These are phyloP conservation scores for Ophiostoma sp. DNA, from an alignment of 2,329 filamentous ascomycete species.

Conservation along the genomic window DNA sequence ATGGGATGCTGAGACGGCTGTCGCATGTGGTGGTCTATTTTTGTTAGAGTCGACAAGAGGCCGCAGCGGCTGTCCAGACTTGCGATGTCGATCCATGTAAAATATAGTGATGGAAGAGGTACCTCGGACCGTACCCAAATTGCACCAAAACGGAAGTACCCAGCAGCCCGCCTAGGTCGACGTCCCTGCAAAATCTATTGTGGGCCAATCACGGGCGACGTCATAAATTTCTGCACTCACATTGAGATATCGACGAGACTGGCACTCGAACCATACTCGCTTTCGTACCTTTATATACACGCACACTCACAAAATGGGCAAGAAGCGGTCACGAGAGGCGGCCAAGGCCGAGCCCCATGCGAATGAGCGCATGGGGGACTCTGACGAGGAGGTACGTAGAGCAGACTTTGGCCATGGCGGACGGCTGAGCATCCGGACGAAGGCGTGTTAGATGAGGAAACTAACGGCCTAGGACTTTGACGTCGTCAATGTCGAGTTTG, in stretches of 20 bases:
- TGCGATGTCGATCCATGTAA: too few species aligned
- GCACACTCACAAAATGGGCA: conserved; percentile 31
- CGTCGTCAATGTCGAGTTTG: conserved; percentile 91
- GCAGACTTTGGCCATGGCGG: background rate
- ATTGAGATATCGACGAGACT: background rate
- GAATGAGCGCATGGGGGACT: conserved; percentile 41
- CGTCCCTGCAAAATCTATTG: background rate
- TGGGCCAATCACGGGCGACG: conserved; percentile 22
- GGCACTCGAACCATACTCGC: background rate
- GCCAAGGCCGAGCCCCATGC: conserved; percentile 29
- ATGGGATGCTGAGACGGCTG: too few species aligned
- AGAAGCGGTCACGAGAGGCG: conserved; percentile 36
- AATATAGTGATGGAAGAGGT: too few species aligned
- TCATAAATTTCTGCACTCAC: conserved; percentile 22
- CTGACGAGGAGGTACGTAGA: conserved; percentile 42
- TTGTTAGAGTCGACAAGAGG: too few species aligned
- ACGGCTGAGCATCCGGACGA: too few species aligned
- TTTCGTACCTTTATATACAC: background rate
- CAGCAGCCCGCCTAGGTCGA: background rate
- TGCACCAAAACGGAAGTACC: background rate
- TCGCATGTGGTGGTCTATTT: too few species aligned
- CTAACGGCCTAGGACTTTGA: conserved; percentile 65
- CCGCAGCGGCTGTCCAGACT: too few species aligned
- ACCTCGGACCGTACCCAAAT: too few species aligned
- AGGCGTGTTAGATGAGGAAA: too few species aligned